These are phyloP conservation scores for Prototheca wickerhamii DNA, from an alignment of 163 green algal species.

Conservation along the genomic window DNA sequence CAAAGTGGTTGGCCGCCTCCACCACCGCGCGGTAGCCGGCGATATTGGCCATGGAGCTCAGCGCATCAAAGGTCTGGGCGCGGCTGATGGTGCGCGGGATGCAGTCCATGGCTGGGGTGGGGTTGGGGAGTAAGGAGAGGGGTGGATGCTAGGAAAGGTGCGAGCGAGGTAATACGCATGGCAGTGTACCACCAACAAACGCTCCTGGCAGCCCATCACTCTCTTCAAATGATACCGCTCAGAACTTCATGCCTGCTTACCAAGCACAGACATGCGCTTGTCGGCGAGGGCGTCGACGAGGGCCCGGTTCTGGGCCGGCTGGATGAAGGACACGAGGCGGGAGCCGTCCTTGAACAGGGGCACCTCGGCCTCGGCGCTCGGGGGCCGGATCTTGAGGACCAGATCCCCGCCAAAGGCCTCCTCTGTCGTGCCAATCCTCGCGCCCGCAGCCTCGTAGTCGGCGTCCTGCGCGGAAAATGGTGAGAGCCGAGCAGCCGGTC, in stretches of 20 bases:
- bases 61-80: constrained; percentile 84
- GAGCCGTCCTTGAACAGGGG: constrained; percentile 47
- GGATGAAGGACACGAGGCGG: constrained; percentile 67
- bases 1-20: constrained; percentile 69
- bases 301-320: constrained; percentile 71
- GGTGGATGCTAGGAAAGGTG: background rate
- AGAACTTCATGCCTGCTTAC: constrained; percentile 20
- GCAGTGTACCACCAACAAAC: background rate
- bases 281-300: constrained; percentile 59
- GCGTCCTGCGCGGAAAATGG: constrained; percentile 48
- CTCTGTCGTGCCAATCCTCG: constrained; percentile 41
- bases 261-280: constrained; percentile 64
- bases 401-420: constrained; percentile 56
- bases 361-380: constrained; percentile 45
- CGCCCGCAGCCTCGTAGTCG: constrained; percentile 63
- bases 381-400: constrained; percentile 69
- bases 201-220: background rate
- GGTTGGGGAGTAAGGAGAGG: background rate
- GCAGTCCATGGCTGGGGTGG: constrained; percentile 75
- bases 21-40: constrained; percentile 78
- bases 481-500: no score
- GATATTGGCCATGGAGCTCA: constrained; percentile 87
- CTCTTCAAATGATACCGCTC: background rate
- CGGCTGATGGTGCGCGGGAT: constrained; percentile 72
- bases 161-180: background rate